Evolutionary conservation across 208 protist species (phyloP), one percentile per base, ranked within the genome.

Genomic region (Wallacemonas sp.): DNA sequence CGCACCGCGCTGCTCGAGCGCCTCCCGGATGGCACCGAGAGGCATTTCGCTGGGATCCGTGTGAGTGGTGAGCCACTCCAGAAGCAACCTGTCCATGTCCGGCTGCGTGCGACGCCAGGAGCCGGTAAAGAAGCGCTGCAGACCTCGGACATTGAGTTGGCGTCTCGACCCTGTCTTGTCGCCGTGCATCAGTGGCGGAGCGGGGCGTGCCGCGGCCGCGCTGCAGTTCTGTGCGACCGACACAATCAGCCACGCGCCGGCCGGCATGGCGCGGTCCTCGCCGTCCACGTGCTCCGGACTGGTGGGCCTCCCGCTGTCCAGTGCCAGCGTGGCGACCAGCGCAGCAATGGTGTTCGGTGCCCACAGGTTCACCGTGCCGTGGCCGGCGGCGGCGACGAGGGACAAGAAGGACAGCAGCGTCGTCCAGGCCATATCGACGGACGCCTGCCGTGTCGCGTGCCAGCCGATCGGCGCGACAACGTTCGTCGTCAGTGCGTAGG

Each of bases 401-500:
- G 29, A 32, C 28, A 79, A 18, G 57, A 81, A 75, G 3, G 72
- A 66, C 31, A 86, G 48, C 44, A 81, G 57, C 0, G 49, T 32
- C 1, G 80, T 79, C 63, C 70, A 86, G 7, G 68, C 67, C 10
- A 32, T 18, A 46, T 81, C 55, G 4, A 82, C 63, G 2, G 67
- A 29, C 18, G 55, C 74, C 49, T 74, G 66, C 18, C 76, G 75
- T 25, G 61, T 55, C 2, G 22, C 63, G 57, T 77, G 67, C 72
- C 75, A 82, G 25, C 72, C 68, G 14, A 73, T 16, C 5, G 80
- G 76, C 20, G 73, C 73, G 14, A 74, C 52, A 52, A 75, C 75
- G 1, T n/a, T 49, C 4, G 75, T 25, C 7, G 69, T 45, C 5
- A 54, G 49, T 1, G 46, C 29, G 46, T 77, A 52, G 1, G 69